Percentiles rank a stretch among this genome's conserved stretches.
Evolutionary conservation across 805 yeast species (phyloP).

Genomic region (Cyberlindnera petersonii): DNA sequence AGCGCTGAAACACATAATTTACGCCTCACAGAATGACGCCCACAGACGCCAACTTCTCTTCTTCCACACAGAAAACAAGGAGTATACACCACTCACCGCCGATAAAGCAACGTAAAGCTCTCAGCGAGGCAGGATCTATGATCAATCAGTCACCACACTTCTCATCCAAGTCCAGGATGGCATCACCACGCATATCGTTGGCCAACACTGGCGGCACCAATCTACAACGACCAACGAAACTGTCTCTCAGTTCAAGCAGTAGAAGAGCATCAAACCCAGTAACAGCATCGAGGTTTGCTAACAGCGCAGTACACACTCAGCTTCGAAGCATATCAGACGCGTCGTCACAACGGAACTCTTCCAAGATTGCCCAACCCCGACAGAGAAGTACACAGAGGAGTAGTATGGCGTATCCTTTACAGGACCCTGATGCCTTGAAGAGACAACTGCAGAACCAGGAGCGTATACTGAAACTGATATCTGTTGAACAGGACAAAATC

Average conservation of each 20-base stretch:
- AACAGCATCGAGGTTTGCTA: not conserved
- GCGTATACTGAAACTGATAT: slow-evolving; percentile 9
- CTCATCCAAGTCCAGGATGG: slow-evolving; percentile 2
- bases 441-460: slow-evolving; percentile 14
- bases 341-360: not conserved
- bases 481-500: slow-evolving; percentile 13
- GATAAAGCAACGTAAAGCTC: slow-evolving; percentile 22
- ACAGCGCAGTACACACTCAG: slow-evolving; percentile 3
- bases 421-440: slow-evolving; percentile 17
- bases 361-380: slow-evolving; percentile 3
- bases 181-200: not conserved
- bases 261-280: slow-evolving; percentile 1
- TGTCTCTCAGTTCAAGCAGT: not conserved
- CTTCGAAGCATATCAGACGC: slow-evolving; percentile 4
- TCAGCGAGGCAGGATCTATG: slow-evolving; percentile 16
- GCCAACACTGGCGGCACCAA: not conserved
- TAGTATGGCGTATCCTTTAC: not conserved
- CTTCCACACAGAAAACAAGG: too few relatives aligned
- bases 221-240: not conserved
- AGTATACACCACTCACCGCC: slow-evolving; percentile 19
- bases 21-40: not conserved
- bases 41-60: slow-evolving; percentile 2
- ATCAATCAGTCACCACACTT: slow-evolving; percentile 20
- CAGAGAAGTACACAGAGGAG: not conserved
- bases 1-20: slow-evolving; percentile 7